phyloP scores from a whole-genome alignment of 805 yeast genomes.

The Teunomyces stri region DNA sequence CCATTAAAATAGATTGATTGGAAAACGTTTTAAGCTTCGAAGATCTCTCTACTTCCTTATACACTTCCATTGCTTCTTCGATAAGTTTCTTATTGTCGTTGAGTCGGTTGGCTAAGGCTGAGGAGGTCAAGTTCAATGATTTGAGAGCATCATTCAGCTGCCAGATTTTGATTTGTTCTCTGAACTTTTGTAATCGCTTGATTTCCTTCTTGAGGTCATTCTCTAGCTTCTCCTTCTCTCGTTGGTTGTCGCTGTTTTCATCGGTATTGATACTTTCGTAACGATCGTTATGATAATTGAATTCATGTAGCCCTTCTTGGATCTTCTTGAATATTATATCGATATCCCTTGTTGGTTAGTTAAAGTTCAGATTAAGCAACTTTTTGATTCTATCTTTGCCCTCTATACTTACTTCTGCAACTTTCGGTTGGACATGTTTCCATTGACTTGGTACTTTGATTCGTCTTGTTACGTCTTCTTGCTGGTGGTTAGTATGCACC shows the following conservation, averaged over 20 bases:
- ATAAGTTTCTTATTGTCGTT: constrained; percentile 39
- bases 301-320: constrained; percentile 44
- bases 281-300: constrained; percentile 44
- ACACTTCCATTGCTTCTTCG: constrained; percentile 46
- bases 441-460: not conserved
- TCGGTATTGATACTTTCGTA: constrained; percentile 33
- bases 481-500: constrained; percentile 4
- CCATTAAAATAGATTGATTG: constrained; percentile 45
- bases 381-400: not conserved
- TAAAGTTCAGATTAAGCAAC: not conserved
- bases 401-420: constrained; percentile 33
- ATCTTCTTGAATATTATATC: constrained; percentile 39
- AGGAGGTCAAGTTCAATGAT: constrained; percentile 10
- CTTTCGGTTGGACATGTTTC: constrained; percentile 29
- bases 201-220: constrained; percentile 45
- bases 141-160: constrained; percentile 29
- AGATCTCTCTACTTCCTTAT: constrained; percentile 42
- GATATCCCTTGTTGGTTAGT: constrained; percentile 10
- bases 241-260: constrained; percentile 39
- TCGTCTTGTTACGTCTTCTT: constrained; percentile 3
- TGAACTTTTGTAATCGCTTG: constrained; percentile 43
- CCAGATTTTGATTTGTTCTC: constrained; percentile 47
- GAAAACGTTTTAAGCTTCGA: constrained; percentile 45
- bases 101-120: constrained; percentile 18
- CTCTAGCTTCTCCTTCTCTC: constrained; percentile 43